Conservation (phyloP, 768 basidiomycete species). For the Daedaleopsis sinensis region DNA sequence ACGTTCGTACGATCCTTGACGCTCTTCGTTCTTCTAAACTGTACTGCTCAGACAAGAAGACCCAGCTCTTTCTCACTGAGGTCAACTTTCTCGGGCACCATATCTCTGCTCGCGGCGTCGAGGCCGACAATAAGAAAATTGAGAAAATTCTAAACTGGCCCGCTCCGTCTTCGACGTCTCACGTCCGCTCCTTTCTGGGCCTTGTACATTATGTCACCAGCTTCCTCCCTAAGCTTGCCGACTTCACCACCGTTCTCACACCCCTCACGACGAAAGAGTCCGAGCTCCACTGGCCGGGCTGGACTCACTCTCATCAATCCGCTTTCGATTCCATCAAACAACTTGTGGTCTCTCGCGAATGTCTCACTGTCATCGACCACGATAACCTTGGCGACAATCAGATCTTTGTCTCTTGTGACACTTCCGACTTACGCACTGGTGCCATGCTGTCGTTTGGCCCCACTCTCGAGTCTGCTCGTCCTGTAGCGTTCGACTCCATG, state of each 20-base stretch:
- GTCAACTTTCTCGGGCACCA: slow-evolving; percentile 37
- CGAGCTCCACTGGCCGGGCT: slow-evolving; percentile 27
- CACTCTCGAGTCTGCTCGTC: slow-evolving; percentile 35
- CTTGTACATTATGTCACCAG: slow-evolving; percentile 23
- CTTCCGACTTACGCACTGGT: slow-evolving; percentile 33
- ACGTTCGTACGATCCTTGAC: slow-evolving; percentile 25
- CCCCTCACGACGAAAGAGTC: slow-evolving; percentile 30
- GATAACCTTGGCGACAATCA: slow-evolving; percentile 29
- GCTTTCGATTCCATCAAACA: slow-evolving; percentile 42
- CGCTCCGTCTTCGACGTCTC: slow-evolving; percentile 23
- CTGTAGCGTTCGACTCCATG: slow-evolving; percentile 34
- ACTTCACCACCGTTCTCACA: slow-evolving; percentile 21
- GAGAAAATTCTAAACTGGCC: slow-evolving; percentile 37
- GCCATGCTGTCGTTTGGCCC: slow-evolving; percentile 36
- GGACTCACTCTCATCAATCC: slow-evolving; percentile 32
- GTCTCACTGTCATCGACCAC: slow-evolving; percentile 38
- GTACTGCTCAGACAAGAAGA: slow-evolving; percentile 34
- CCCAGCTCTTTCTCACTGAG: slow-evolving; percentile 28
- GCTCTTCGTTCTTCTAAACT: slow-evolving; percentile 24
- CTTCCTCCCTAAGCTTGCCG: slow-evolving; percentile 23
- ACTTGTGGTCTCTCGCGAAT: slow-evolving; percentile 28
- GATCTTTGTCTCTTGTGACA: slow-evolving; percentile 40
- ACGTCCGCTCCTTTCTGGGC: slow-evolving; percentile 23
- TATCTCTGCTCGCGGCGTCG: slow-evolving; percentile 34
- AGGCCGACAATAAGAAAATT: slow-evolving; percentile 31